Percentiles rank a stretch among this genome's conserved stretches.
Conservation (phyloP, 2,329 filamentous ascomycete species). For the Lasiodiplodia theobromae region DNA sequence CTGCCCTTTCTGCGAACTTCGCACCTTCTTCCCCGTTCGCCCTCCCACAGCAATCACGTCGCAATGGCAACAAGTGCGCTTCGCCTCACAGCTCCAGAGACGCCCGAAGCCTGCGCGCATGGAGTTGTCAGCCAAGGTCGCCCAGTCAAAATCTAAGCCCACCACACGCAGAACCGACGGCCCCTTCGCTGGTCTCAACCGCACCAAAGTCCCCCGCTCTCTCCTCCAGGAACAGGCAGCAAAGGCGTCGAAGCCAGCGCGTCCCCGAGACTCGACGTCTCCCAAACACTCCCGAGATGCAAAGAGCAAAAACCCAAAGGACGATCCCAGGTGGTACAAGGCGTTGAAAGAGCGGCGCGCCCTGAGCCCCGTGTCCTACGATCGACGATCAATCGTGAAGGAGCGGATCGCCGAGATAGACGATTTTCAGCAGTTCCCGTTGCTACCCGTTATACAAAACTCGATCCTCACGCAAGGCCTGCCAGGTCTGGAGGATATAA, state of each 20-base stretch:
- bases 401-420: slow-evolving; percentile 69
- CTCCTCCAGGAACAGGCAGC: slow-evolving; percentile 35
- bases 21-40: slow-evolving; percentile 36
- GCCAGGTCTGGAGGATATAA: slow-evolving; percentile 74
- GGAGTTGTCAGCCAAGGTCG: slow-evolving; percentile 52
- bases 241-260: slow-evolving; percentile 17
- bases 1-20: slow-evolving; percentile 55
- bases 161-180: slow-evolving; percentile 29
- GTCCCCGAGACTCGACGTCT: not conserved
- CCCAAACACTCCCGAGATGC: not conserved
- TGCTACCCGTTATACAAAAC: slow-evolving; percentile 74
- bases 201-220: slow-evolving; percentile 40
- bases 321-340: slow-evolving; percentile 47
- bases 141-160: slow-evolving; percentile 11
- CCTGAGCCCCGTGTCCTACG: slow-evolving; percentile 78
- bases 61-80: slow-evolving; percentile 48
- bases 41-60: slow-evolving; percentile 31
- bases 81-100: slow-evolving; percentile 51
- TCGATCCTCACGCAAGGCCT: slow-evolving; percentile 78
- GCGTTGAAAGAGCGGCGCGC: slow-evolving; percentile 93
- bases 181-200: slow-evolving; percentile 44
- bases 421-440: slow-evolving; percentile 79
- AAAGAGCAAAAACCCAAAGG: not conserved
- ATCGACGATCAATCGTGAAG: slow-evolving; percentile 68
- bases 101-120: slow-evolving; percentile 57